Evolutionary conservation across 176 grass and related monocot species (phyloP).

Genomic region (Paspalum notatum): DNA sequence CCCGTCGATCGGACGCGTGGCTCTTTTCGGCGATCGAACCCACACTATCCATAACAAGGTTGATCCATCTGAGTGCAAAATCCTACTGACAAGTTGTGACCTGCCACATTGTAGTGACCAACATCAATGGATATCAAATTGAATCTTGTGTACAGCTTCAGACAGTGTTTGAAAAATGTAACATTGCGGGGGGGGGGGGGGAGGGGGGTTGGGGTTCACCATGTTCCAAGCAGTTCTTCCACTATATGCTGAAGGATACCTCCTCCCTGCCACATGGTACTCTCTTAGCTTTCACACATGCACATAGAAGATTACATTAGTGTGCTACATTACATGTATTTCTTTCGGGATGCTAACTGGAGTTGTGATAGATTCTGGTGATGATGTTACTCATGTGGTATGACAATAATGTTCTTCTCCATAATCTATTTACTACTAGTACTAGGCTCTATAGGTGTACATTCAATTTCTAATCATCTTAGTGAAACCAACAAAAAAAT

Average conservation of each 20-base stretch:
- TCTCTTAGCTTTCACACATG: not conserved
- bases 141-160: conserved; percentile 59
- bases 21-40: too few species aligned
- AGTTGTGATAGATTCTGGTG: conserved; percentile 93
- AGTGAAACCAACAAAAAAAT: not conserved
- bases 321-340: conserved; percentile 25
- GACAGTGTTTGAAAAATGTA: conserved; percentile 99
- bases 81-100: conserved; percentile 95
- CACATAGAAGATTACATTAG: conserved; percentile 23
- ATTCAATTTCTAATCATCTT: not conserved
- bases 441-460: not conserved
- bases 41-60: too few species aligned
- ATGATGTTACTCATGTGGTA: conserved; percentile 98
- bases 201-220: conserved; percentile 92
- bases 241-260: conserved; percentile 85
- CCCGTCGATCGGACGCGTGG: too few species aligned
- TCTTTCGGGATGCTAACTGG: conserved; percentile 83
- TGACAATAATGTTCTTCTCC: conserved; percentile 30
- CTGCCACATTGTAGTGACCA: not conserved
- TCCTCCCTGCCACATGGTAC: too few species aligned
- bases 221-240: conserved; percentile 97
- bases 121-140: conserved; percentile 26
- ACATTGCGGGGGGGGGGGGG: conserved; percentile 87
- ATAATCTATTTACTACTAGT: not conserved
- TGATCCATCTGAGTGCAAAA: conserved; percentile 96